Evolutionary conservation across 2,329 filamentous ascomycete species (phyloP), one percentile per base, ranked within the genome.

Genomic region (Penicillium thymicola): DNA sequence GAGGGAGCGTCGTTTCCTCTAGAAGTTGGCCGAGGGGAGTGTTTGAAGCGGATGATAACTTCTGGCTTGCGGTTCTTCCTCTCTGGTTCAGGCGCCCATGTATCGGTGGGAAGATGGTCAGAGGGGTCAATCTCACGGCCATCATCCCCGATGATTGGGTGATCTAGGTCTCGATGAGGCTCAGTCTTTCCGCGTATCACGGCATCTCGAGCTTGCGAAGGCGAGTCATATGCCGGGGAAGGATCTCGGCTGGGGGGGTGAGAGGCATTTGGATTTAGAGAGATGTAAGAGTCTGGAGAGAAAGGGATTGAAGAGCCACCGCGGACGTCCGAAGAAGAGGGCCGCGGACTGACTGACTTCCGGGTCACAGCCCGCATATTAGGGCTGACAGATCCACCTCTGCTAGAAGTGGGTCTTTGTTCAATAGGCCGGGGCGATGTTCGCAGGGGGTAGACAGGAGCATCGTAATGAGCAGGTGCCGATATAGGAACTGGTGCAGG

Each of bases 51-150:
- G 45, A 80, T 72, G 16, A 79, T 76, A 27, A 80, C 75, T 45
- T 79, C 78, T 23, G 78, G 74, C 70, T 82, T 74, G 49, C 72
- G 73, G 46, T 68, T 74, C 63, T 86, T 87, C 38, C 79, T 79
- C 60, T 86, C 83, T 2, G 85, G 85, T 65, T 88, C 85, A 0
- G 85, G 85, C 0, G 85, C 85, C 85, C 85, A 88, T 2, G 83
- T 84, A 59, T 86, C 81, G 3, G 85, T 78, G 0, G 85, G 85
- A 2, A 88, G 76, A 66, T 87, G 84, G 67, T 88, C 85, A 0
- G 84, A 85, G 5, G 85, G 85, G 69, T 88, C 85, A 62, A 88
- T 85, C 54, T 85, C 81, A 34, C 84, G 79, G 16, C 85, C 85
- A 66, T 86, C 82, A 65, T 84, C 84, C 18, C 82, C 84, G 42